Conservation (phyloP, 345 rosid species). For the Hypericum perforatum region DNA sequence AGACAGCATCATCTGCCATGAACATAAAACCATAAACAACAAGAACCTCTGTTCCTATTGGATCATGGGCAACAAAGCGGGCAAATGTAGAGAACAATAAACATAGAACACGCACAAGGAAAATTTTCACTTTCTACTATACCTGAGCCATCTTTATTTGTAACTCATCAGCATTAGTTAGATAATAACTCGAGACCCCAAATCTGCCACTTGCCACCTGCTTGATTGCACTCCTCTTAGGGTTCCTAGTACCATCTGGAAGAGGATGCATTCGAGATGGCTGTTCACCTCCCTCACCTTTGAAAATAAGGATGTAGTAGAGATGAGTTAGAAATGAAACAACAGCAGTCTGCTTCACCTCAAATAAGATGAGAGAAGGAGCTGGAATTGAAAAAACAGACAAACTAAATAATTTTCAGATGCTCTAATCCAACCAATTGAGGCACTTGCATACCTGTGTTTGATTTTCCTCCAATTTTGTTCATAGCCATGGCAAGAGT, state of each 20-base stretch:
- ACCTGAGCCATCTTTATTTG: slow-evolving; percentile 99
- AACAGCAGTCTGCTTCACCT: not conserved
- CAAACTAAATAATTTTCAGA: no score
- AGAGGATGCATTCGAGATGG: slow-evolving; percentile 95
- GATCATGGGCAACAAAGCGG: slow-evolving; percentile 26
- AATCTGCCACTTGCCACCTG: slow-evolving; percentile 99
- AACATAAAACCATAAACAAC: slow-evolving; percentile 43
- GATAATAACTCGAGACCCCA: slow-evolving; percentile 98
- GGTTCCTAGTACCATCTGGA: slow-evolving; percentile 83
- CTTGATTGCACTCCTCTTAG: slow-evolving; percentile 92
- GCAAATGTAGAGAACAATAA: slow-evolving; percentile 12
- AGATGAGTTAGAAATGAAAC: not conserved
- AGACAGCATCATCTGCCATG: slow-evolving; percentile 51
- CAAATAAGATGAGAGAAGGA: not conserved
- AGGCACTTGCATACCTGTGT: slow-evolving; percentile 51
- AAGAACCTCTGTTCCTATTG: slow-evolving; percentile 36
- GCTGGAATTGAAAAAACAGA: not conserved
- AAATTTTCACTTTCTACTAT: slow-evolving; percentile 8
- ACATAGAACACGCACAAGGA: slow-evolving; percentile 1
- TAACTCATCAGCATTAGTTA: slow-evolving; percentile 95
- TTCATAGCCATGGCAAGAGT: slow-evolving; percentile 94
- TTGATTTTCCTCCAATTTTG: slow-evolving; percentile 87
- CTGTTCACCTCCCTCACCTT: slow-evolving; percentile 99
- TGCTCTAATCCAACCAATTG: no score
- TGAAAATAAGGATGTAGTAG: not conserved